A percentile compares a stretch with the other conserved stretches of the same genome.
phyloP scores from a whole-genome alignment of 208 protist genomes.

The Phytomonas serpens region DNA sequence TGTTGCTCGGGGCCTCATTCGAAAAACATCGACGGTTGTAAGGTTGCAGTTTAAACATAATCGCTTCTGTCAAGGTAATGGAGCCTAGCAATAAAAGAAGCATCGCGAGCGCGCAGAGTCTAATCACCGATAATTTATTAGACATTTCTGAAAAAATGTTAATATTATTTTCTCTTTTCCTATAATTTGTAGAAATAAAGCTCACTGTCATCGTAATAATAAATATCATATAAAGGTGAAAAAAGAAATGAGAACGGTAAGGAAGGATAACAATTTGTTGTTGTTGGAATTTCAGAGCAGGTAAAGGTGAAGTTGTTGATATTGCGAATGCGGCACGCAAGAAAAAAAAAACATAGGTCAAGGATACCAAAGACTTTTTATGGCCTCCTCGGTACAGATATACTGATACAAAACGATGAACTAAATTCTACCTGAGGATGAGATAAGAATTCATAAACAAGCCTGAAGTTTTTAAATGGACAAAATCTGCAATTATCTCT shows the following conservation, averaged over 20 bases:
- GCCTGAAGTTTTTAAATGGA: background rate
- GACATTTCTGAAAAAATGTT: background rate
- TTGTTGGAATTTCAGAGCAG: conserved; percentile 6
- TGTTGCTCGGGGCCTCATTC: conserved; percentile 67
- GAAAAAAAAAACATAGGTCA: background rate
- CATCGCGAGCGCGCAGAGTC: background rate
- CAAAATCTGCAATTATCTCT: background rate
- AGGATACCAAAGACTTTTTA: background rate
- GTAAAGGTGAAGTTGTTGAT: background rate
- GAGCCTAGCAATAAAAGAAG: conserved; percentile 8
- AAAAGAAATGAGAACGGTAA: conserved; percentile 12
- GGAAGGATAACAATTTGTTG: background rate
- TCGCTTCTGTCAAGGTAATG: conserved; percentile 14
- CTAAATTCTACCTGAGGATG: background rate
- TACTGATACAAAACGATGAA: background rate
- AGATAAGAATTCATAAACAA: background rate
- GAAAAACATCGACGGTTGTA: conserved; percentile 61
- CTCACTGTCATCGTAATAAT: background rate
- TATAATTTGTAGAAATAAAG: background rate
- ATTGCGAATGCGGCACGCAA: background rate
- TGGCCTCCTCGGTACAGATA: background rate
- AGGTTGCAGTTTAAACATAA: conserved; percentile 55
- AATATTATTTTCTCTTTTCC: background rate
- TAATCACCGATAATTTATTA: background rate
- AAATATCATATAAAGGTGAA: background rate